Percentiles rank a stretch among this genome's conserved stretches.
phyloP scores from a whole-genome alignment of 2,329 filamentous ascomycete genomes.

The Venturia effusa region DNA sequence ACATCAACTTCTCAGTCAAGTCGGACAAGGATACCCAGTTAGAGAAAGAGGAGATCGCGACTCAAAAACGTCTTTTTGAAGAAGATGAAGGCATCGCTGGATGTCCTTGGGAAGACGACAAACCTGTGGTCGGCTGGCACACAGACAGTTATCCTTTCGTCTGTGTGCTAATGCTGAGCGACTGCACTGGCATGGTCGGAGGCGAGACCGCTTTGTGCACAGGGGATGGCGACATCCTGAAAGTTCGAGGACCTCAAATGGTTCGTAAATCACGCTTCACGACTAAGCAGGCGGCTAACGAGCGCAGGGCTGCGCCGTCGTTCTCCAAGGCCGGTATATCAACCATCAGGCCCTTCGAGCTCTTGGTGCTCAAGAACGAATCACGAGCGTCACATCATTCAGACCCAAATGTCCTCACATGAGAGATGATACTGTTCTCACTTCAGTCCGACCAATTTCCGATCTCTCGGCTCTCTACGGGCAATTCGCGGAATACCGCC shows the following conservation, averaged over 20 bases:
- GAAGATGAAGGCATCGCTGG: slow-evolving; percentile 33
- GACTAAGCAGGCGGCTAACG: not conserved
- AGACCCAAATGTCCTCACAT: slow-evolving; percentile 44
- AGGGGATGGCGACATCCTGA: slow-evolving; percentile 42
- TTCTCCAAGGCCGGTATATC: slow-evolving; percentile 59
- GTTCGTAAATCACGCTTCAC: slow-evolving; percentile 27
- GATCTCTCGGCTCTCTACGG: slow-evolving; percentile 47
- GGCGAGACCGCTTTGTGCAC: slow-evolving; percentile 53
- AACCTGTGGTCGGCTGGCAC: slow-evolving; percentile 52
- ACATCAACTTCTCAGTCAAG: slow-evolving; percentile 46
- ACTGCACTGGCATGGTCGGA: slow-evolving; percentile 51
- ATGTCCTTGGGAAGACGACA: slow-evolving; percentile 35
- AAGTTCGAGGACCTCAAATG: slow-evolving; percentile 49
- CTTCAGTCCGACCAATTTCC: slow-evolving; percentile 48
- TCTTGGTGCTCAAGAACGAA: slow-evolving; percentile 48
- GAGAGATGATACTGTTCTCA: slow-evolving; percentile 50
- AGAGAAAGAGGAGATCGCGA: slow-evolving; percentile 28
- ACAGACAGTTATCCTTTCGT: slow-evolving; percentile 57
- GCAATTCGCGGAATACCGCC: slow-evolving; percentile 51
- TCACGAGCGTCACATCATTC: slow-evolving; percentile 57
- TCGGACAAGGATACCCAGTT: slow-evolving; percentile 35
- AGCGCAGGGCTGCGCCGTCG: slow-evolving; percentile 46
- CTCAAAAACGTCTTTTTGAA: slow-evolving; percentile 26
- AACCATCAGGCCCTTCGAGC: slow-evolving; percentile 52
- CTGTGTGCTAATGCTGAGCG: slow-evolving; percentile 58